Conservation (phyloP, 2,329 filamentous ascomycete species). For the Xylariaceae sp. region DNA sequence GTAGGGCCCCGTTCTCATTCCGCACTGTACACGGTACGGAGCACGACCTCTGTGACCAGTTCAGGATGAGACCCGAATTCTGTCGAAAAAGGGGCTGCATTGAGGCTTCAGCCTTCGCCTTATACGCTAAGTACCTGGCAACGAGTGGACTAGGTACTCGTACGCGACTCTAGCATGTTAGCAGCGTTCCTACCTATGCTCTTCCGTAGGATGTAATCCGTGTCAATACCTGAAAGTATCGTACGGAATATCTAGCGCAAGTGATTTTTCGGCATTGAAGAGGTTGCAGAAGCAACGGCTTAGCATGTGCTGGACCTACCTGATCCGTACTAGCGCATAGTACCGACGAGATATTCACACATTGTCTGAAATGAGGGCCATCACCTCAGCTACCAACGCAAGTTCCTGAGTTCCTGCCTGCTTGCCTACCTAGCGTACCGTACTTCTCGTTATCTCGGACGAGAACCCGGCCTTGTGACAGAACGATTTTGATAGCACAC, state of each 20-base stretch:
- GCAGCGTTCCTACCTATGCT: too few relatives aligned
- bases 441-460: background rate
- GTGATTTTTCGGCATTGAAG: background rate
- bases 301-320: background rate
- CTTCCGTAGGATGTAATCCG: too few relatives aligned
- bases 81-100: constrained; percentile 1
- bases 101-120: background rate
- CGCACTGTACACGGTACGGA: background rate
- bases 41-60: background rate
- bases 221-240: background rate
- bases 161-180: too few relatives aligned
- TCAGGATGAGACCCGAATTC: background rate
- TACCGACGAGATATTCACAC: background rate
- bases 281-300: background rate
- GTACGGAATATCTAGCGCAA: background rate
- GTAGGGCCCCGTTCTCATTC: background rate
- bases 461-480: background rate
- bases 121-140: background rate
- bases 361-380: too few relatives aligned
- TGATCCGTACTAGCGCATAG: background rate
- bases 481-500: background rate
- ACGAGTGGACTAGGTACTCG: too few relatives aligned
- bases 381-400: too few relatives aligned
- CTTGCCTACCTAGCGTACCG: too few relatives aligned
- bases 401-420: too few relatives aligned